Evolutionary conservation across 2,329 filamentous ascomycete genomes (phyloP), one percentile per base, ranked within the genome.

Genomic region (Penicillium sp.): DNA sequence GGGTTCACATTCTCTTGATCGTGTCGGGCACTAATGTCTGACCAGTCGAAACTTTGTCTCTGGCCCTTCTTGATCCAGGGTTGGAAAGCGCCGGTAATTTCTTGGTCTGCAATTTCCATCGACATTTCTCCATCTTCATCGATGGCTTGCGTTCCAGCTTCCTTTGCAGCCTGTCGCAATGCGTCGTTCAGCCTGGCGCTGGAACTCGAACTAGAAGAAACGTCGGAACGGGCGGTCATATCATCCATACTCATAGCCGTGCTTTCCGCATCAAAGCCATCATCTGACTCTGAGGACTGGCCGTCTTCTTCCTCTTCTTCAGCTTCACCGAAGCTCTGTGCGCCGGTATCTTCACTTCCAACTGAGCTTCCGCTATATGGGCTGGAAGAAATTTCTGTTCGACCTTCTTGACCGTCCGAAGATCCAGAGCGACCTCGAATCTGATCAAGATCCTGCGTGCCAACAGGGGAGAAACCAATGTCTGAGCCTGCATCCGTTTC

Each of bases 181-280:
- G 88, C 89, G 59, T 90, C 86, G 51, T 97, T 91, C 6, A 97
- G 75, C 9, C 86, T 85, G 21, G 84, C 86, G 59, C 87, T 92
- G 6, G 89, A 90, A 16, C 84, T 84, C 16, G 84, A 87, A 24
- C 79, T 80, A 23, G 76, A 78, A 48, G 68, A 69, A 28, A 75
- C 79, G 57, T 79, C 77, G 19, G 88, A 89, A 23, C 84, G 87
- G 28, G 85, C 84, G 1, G 88, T 91, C 58, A 88, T 83, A 63
- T 92, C 89, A 57, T 93, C 90, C 40, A 96, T 78, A 31, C 87
- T 93, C 86, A 92, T 91, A 72, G 90, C 88, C 0, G 90, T 92
- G 26, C 86, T 88, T 60, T 90, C 88, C 58, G 89, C 78, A 50
- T 81, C 81, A 31, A 74, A 78, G 24, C 77, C 79, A 55, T 72